phyloP scores from a whole-genome alignment of 768 basidiomycete genomes.

The Lactarius hengduanensis region DNA sequence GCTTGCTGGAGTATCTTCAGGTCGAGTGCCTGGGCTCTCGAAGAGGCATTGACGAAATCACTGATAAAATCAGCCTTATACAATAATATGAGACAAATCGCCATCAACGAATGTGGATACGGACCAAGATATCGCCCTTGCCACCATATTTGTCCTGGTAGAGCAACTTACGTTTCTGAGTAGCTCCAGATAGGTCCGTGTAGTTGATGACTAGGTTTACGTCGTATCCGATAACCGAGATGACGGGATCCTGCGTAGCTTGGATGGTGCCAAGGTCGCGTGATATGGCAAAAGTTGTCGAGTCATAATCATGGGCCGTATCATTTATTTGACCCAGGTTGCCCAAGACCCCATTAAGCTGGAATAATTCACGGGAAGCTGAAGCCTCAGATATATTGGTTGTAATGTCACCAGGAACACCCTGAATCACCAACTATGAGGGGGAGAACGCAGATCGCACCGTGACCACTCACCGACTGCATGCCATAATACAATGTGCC shows the following conservation, averaged over 20 bases:
- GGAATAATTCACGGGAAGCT: constrained; percentile 28
- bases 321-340: neutral
- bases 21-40: constrained; percentile 48
- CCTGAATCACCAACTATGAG: constrained; percentile 11
- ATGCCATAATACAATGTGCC: constrained; percentile 24
- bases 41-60: constrained; percentile 46
- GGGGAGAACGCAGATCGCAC: neutral
- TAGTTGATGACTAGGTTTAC: too few species aligned
- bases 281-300: constrained; percentile 29
- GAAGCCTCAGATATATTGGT: constrained; percentile 16
- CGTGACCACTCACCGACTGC: constrained; percentile 12
- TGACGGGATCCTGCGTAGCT: constrained; percentile 26
- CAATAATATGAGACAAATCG: too few species aligned
- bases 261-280: constrained; percentile 32
- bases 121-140: too few species aligned
- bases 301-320: neutral
- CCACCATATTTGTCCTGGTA: too few species aligned
- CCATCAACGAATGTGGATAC: too few species aligned
- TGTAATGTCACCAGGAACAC: constrained; percentile 5
- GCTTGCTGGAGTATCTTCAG: constrained; percentile 47
- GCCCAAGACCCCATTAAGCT: constrained; percentile 21
- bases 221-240: constrained; percentile 32
- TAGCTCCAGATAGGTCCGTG: too few species aligned
- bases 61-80: constrained; percentile 36
- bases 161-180: constrained; percentile 36